Conservation (phyloP, 2,329 filamentous ascomycete species). For the Bisporella sp. region DNA sequence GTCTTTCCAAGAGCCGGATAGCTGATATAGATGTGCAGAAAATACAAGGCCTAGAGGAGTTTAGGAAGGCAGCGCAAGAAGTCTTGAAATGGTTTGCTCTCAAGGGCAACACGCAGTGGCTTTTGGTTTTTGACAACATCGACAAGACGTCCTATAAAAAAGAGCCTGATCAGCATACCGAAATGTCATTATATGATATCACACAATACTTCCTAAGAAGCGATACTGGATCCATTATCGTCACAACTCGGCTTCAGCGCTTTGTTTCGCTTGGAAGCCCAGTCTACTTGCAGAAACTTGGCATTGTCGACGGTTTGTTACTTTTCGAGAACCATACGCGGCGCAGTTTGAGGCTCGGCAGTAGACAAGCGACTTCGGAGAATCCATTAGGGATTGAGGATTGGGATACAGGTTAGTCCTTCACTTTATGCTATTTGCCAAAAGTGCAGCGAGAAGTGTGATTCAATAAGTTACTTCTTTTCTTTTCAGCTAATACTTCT, state of each 20-base stretch:
- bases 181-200: conserved; percentile 9
- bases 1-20: conserved; percentile 18
- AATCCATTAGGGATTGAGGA: too few relatives aligned
- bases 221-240: conserved; percentile 9
- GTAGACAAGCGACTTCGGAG: too few relatives aligned
- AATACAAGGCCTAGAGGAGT: conserved; percentile 7
- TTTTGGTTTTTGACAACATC: conserved; percentile 30
- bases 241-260: conserved; percentile 9
- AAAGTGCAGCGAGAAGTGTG: too few relatives aligned
- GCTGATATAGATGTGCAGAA: conserved; percentile 6
- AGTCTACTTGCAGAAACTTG: too few relatives aligned
- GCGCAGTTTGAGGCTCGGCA: too few relatives aligned
- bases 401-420: too few relatives aligned
- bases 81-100: conserved; percentile 15
- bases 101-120: conserved; percentile 23
- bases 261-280: too few relatives aligned
- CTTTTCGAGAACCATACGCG: too few relatives aligned
- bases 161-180: conserved; percentile 5
- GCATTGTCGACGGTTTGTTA: too few relatives aligned
- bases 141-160: conserved; percentile 17
- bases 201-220: conserved; percentile 10
- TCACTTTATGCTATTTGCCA: too few relatives aligned
- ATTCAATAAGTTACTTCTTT: too few relatives aligned
- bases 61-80: conserved; percentile 15
- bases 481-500: too few relatives aligned